Conservation (phyloP, 306 rosid species). For the Cucumis sativus region Cucumber_9930_V3 NC_026657.2:10484001-10484500, state of each 20-base stretch:
- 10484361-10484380: constrained; percentile 54
- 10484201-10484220: constrained; percentile 90
- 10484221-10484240: constrained; percentile 65
- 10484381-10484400: constrained; percentile 40
- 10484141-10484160: constrained; percentile 54
- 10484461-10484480: constrained; percentile 10
- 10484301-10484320: constrained; percentile 56
- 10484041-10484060: constrained; percentile 57
- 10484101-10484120: constrained; percentile 53
- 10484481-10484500: background rate
- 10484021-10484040: background rate
- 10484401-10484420: constrained; percentile 5
- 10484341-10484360: constrained; percentile 77
- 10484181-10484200: constrained; percentile 80
- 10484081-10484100: constrained; percentile 87
- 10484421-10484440: background rate
- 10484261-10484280: constrained; percentile 76
- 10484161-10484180: constrained; percentile 53
- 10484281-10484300: constrained; percentile 63
- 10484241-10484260: constrained; percentile 65
- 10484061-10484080: constrained; percentile 89
- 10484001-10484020: background rate
- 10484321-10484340: constrained; percentile 69
- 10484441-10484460: background rate
- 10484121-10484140: constrained; percentile 79